Base-by-base conservation (phyloP, 768 basidiomycete genomes). In the Tubosaeta brunneosetosa region DNA sequence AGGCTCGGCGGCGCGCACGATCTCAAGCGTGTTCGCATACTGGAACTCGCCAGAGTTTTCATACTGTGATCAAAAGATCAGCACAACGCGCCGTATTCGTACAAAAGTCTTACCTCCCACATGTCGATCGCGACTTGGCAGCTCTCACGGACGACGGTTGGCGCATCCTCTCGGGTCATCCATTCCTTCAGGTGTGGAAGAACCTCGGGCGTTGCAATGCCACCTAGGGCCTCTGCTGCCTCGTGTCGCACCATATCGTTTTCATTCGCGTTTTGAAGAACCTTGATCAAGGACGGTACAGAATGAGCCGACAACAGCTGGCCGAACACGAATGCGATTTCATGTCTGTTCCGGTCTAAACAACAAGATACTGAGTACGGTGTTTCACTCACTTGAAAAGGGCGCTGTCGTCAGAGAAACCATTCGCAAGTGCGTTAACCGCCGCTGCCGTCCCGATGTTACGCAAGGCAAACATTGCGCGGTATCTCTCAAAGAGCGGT, bases 221-320 rank as follows among this genome's bases (percentile, higher is more conserved):
- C 92, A n/a, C 97, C 97, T 0, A 99, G 79, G 7, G 97, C 97
- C 70, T 99, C 97, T 4, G 97, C 97, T 25, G 95, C 97, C 70
- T 99, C 97, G 61, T 99, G 97, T 31, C 97, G 83, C 10, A 99
- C 97, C 95, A 99, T 98, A 51, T 94, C 92, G 11, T 86, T 86
- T 69, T 98, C 97, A 2, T 72, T 65, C 2, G 67, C 50, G 58
- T 93, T 73, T 57, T 81, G 75, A n/a, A 99, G 76, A 27, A 95
- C 90, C 36, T 79, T 70, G 33, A 97, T 66, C 31, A 99, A 76
- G 1, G 89, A 79, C 10, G 94, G 93, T 19, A 98, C 88, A 0
- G 93, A 88, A 66, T 94, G 85, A 6, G 86, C 77, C 1, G 91
- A 93, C 47, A 91, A 82, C 40, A 99, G 79, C 73, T 99, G 97